phyloP scores from a whole-genome alignment of 2,329 filamentous ascomycete species.

The Aspergillus fijiensis region DNA sequence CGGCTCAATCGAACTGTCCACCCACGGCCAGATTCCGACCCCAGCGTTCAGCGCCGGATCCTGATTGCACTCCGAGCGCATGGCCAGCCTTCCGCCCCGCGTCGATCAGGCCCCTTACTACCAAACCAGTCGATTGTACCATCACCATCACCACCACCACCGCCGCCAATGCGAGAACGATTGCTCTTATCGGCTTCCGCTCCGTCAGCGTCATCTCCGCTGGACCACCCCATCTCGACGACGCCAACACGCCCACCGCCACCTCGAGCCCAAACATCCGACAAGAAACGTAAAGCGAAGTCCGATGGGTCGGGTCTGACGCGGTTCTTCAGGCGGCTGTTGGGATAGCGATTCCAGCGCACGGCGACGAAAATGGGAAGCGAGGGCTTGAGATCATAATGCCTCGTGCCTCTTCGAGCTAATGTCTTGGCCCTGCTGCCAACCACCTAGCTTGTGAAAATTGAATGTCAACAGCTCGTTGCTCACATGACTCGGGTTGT shows the following conservation, averaged over 20 bases:
- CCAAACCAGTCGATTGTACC: conserved; percentile 4
- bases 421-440: too few relatives aligned
- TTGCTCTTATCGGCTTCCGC: not conserved
- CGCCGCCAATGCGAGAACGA: not conserved
- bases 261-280: conserved; percentile 1
- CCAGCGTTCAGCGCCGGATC: conserved; percentile 11
- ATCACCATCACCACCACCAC: not conserved
- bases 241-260: not conserved
- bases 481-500: not conserved
- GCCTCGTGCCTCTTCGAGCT: not conserved
- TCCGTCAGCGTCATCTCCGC: conserved; percentile 1
- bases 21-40: conserved; percentile 13
- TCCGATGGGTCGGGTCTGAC: conserved; percentile 2
- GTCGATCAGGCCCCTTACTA: conserved; percentile 4
- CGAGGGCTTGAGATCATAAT: not conserved
- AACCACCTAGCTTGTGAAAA: not conserved
- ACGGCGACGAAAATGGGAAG: conserved; percentile 1
- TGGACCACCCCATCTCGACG: not conserved
- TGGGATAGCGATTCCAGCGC: conserved; percentile 1
- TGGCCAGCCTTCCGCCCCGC: conserved; percentile 2
- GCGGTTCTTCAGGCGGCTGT: conserved; percentile 2
- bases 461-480: not conserved
- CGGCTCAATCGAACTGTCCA: conserved; percentile 21
- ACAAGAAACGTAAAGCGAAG: conserved; percentile 7
- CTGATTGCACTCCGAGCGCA: conserved; percentile 3